These are phyloP conservation scores for Pseudopyrenochaeta lycopersici DNA, from an alignment of 2,329 filamentous ascomycete species.

Conservation along the genomic window DNA sequence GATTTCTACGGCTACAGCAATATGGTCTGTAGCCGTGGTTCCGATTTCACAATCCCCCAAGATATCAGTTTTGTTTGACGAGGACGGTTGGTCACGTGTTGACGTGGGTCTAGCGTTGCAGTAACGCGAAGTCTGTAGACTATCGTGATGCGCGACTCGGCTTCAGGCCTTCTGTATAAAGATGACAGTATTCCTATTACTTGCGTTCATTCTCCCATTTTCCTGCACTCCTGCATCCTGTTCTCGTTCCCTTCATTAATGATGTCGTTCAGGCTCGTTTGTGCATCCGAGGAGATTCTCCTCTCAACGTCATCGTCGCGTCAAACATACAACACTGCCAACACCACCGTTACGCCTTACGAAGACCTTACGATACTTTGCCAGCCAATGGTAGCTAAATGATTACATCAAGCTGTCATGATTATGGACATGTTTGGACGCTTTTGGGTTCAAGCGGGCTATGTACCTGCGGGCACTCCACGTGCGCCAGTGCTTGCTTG, in stretches of 20 bases:
- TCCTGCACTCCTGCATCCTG: neutral
- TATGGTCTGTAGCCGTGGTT: too few relatives aligned
- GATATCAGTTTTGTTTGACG: neutral
- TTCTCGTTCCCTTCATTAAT: neutral
- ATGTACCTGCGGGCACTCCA: constrained; percentile 9
- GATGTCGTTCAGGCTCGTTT: neutral
- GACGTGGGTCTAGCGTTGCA: neutral
- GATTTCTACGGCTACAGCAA: too few relatives aligned
- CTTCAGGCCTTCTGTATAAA: too few relatives aligned
- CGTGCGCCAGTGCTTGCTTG: constrained; percentile 4
- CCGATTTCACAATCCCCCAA: neutral
- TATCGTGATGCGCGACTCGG: too few relatives aligned
- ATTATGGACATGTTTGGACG: constrained; percentile 9
- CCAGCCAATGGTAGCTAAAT: constrained; percentile 10
- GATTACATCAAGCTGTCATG: constrained; percentile 25
- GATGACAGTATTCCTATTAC: neutral
- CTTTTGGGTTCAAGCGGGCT: neutral
- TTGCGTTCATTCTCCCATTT: neutral
- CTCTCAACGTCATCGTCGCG: constrained; percentile 13
- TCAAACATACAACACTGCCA: constrained; percentile 10
- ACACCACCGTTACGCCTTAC: neutral
- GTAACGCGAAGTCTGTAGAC: too few relatives aligned
- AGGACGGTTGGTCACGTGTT: neutral
- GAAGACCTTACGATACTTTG: neutral
- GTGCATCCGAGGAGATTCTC: neutral